Evolutionary conservation across 768 basidiomycete genomes (phyloP).

Genomic region (Tricholoma bakamatsutake): DNA sequence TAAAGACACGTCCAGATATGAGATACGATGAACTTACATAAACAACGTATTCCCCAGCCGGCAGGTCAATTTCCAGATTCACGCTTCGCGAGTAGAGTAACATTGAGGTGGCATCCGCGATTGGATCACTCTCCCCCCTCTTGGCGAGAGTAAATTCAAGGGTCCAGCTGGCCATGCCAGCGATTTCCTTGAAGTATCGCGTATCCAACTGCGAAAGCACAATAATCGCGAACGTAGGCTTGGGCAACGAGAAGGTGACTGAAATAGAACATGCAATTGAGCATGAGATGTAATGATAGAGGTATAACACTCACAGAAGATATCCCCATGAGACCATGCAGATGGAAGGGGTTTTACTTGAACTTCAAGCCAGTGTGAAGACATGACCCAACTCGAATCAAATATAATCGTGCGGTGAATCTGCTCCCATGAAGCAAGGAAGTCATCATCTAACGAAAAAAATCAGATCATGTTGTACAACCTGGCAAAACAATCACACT

Average conservation of each 20-base stretch:
- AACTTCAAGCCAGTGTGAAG: slow-evolving; percentile 45
- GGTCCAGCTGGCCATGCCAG: slow-evolving; percentile 37
- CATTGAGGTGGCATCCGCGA: slow-evolving; percentile 31
- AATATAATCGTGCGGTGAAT: slow-evolving; percentile 46
- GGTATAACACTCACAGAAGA: slow-evolving; percentile 37
- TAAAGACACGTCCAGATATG: background rate
- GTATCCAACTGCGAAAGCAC: slow-evolving; percentile 47
- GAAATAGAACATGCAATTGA: background rate
- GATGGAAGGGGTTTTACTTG: slow-evolving; percentile 33
- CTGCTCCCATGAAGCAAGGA: slow-evolving; percentile 38
- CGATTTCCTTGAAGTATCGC: slow-evolving; percentile 44
- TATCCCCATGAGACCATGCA: slow-evolving; percentile 50
- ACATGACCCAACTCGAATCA: slow-evolving; percentile 44
- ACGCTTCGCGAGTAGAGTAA: slow-evolving; percentile 35
- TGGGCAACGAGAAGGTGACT: slow-evolving; percentile 43
- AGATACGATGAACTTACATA: slow-evolving; percentile 25
- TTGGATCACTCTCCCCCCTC: slow-evolving; percentile 33
- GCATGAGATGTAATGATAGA: background rate
- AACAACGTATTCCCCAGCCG: slow-evolving; percentile 38
- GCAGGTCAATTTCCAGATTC: slow-evolving; percentile 35
- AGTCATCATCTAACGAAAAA: slow-evolving; percentile 35
- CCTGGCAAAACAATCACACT: slow-evolving; percentile 20
- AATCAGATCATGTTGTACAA: background rate
- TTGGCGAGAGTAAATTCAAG: slow-evolving; percentile 48
- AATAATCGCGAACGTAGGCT: slow-evolving; percentile 36